Percentiles rank a stretch among this genome's conserved stretches.
phyloP scores from a whole-genome alignment of 805 yeast species.

The Blastobotrys americana region DNA sequence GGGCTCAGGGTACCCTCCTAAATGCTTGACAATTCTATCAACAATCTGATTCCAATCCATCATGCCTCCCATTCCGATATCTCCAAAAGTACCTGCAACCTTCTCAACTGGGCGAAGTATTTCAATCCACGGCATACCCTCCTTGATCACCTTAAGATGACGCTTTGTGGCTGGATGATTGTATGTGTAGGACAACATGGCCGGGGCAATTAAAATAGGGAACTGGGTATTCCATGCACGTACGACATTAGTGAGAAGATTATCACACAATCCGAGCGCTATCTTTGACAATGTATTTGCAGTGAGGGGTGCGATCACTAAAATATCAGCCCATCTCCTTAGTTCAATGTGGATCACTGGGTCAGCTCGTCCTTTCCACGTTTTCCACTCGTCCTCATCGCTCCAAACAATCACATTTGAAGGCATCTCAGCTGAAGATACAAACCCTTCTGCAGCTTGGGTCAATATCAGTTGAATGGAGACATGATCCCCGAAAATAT shows the following conservation, averaged over 20 bases:
- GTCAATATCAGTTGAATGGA: slow-evolving; percentile 85
- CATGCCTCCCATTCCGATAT: slow-evolving; percentile 99
- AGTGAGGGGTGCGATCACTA: slow-evolving; percentile 87
- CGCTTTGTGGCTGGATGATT: slow-evolving; percentile 81
- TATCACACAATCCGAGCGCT: slow-evolving; percentile 87
- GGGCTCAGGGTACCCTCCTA: slow-evolving; percentile 55
- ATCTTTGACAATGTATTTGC: slow-evolving; percentile 90
- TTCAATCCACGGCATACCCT: slow-evolving; percentile 93
- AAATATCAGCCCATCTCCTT: slow-evolving; percentile 93
- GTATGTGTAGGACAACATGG: slow-evolving; percentile 91
- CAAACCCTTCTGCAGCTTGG: slow-evolving; percentile 76
- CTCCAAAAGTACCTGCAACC: slow-evolving; percentile 88
- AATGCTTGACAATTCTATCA: slow-evolving; percentile 67
- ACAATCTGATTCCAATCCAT: slow-evolving; percentile 95
- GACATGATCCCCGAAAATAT: slow-evolving; percentile 69
- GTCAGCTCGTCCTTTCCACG: slow-evolving; percentile 77
- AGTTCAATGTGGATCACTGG: slow-evolving; percentile 93
- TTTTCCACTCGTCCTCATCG: slow-evolving; percentile 89
- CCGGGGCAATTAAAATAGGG: slow-evolving; percentile 88
- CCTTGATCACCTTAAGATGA: slow-evolving; percentile 67
- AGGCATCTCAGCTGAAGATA: slow-evolving; percentile 47
- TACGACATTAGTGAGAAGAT: slow-evolving; percentile 78
- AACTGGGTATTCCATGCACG: slow-evolving; percentile 93
- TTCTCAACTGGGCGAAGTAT: slow-evolving; percentile 92
- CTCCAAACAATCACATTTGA: slow-evolving; percentile 81